Base-by-base conservation (phyloP, 345 rosid genomes). In the Firmiana major region DNA sequence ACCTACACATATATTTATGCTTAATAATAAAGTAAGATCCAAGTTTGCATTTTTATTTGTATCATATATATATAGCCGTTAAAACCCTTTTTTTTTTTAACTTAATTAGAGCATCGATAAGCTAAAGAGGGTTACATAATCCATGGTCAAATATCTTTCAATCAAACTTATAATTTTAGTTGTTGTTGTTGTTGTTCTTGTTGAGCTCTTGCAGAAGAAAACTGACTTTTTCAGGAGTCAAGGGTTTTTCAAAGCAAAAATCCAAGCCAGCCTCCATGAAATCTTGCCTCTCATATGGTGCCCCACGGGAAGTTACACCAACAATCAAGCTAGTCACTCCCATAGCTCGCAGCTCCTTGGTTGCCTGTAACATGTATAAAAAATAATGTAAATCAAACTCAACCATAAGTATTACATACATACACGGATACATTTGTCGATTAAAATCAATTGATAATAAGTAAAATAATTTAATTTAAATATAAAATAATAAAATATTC, bases 181-280 rank as follows among this genome's bases (percentile, higher is more conserved):
- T 49, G 54, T 34, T 9, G 10, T 49, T 49, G 54, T 34, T 9
- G n/a, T 43, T 40, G 19, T 42, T 43, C 69, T 60, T 17, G 19
- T 60, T 58, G 40, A 74, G 77, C 66, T 76, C 48, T 6, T 66
- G 4, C 3, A 66, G 15, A 58, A 81, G 36, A 11, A 69, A 9
- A 6, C 3, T n/a, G 36, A 82, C 21, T 11, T 36, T 71, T 0
- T 82, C 74, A 8, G 70, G 0, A 13, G 71, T 75, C 45, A 89
- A 22, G 1, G 92, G 89, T 66, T 89, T 89, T 2, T 10, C 53
- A 28, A 42, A 68, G 66, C 79, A 86, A 1, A 57, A 78, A 21
- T 87, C 73, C n/a, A 84, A 59, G 6, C 90, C 89, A 0, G 89
- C 81, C 5, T 45, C 80, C 73, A 74, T 63, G 71, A 84, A 87